Evolutionary conservation across 23 red algal genomes (phyloP).

Genomic region (Porphyridium purpureum): DNA sequence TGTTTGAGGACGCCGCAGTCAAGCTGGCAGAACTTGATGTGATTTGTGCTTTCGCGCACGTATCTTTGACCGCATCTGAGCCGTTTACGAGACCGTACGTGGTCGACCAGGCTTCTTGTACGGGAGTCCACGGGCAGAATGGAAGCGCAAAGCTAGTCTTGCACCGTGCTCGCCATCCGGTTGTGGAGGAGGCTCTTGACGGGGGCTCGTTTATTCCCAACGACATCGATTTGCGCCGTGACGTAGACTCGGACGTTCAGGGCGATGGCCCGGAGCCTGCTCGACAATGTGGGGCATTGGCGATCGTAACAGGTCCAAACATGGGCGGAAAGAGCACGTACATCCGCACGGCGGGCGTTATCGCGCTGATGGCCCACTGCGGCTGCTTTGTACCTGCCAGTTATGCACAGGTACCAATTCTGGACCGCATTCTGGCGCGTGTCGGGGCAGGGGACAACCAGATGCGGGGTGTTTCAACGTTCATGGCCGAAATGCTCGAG

Average conservation of each 20-base stretch:
- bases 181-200: constrained; percentile 74
- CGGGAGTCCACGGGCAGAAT: too few species aligned
- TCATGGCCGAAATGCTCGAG: constrained; percentile 99
- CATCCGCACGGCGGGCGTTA: constrained; percentile 70
- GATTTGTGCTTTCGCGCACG: constrained; percentile 52
- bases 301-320: constrained; percentile 92
- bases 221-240: constrained; percentile 38
- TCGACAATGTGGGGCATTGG: constrained; percentile 32
- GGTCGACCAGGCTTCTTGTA: too few species aligned
- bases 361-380: constrained; percentile 78
- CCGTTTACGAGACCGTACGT: constrained; percentile 25
- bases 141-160: too few species aligned
- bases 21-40: constrained; percentile 71
- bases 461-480: constrained; percentile 69
- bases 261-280: too few species aligned
- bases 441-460: constrained; percentile 89
- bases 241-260: constrained; percentile 3
- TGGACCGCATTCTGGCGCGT: constrained; percentile 77
- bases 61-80: constrained; percentile 17
- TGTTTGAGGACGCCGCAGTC: constrained; percentile 31
- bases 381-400: constrained; percentile 75
- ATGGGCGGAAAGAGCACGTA: constrained; percentile 91
- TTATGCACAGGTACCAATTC: constrained; percentile 39
- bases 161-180: constrained; percentile 46
- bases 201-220: constrained; percentile 61